Evolutionary conservation across 1,284 basidiomycete species (phyloP), one percentile per base, ranked within the genome.

Genomic region (Sporisorium reilianum): DNA sequence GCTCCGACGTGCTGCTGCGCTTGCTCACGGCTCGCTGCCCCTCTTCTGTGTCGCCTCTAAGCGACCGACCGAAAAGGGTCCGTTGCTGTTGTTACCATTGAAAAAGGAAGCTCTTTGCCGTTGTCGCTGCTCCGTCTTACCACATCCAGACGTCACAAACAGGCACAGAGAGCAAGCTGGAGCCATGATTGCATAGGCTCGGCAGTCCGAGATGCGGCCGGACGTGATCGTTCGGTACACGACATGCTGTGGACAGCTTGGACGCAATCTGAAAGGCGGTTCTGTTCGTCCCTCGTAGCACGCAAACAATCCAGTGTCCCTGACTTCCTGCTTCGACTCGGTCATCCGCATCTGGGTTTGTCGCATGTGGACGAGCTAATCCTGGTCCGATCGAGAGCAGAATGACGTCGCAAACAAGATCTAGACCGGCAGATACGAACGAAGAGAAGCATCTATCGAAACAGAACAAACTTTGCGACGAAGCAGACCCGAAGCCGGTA

Each of bases 41-140:
- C 46, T 49, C 30, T 49, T 8, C 34, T 36, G 8, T 36, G 3
- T 36, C 34, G 3, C 30, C n/a, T n/a, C n/a, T n/a, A n/a, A n/a
- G n/a, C n/a, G n/a, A n/a, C 38, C 52, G 40, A 53, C 52, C 52
- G 52, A 42, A 53, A 53, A 53, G 52, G 52, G 52, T 53, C 52
- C 52, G 52, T 53, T n/a, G n/a, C n/a, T 10, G 22, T n/a, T 14
- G 45, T 18, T 18, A 12, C 44, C 1, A 5, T 16, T 46, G 36
- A 38, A 38, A 38, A 38, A 5, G n/a, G n/a, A n/a, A n/a, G n/a
- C 18, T 2, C 3, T 41, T 41, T 1, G 28, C 44, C 9, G 45
- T 18, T 28, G 16, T n/a, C 26, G 25, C 45, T 46, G 25, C 14
- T 46, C 45, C 45, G 25, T 26, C 14, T 45, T 23, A 28, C 26